Base-by-base conservation (phyloP, 306 rosid genomes). In the Acacia confusa region DNA sequence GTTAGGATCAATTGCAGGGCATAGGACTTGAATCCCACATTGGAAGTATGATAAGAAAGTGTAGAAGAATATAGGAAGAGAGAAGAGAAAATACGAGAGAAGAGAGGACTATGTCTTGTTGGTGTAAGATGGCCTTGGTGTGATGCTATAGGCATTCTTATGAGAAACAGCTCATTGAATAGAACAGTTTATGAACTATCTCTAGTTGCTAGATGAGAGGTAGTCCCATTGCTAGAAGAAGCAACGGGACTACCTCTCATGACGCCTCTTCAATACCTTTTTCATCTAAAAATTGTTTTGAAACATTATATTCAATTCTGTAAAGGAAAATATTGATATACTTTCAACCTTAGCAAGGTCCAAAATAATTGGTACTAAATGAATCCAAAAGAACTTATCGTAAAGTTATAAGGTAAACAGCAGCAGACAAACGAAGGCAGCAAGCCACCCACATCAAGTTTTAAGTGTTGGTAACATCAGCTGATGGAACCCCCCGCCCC, bases 391-490 rank as follows among this genome's bases (percentile, higher is more conserved):
- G 13, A 19, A 81, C 52, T 75, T 25, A 48, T 57, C 64, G 28
- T 30, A 14, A 53, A 17, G 72, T 36, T 36, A 9, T 3, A 65
- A 15, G 27, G 48, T 13, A 7, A 20, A 8, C 12, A 15, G 72
- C 47, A 20, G 38, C 32, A 84, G 74, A 57, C 64, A 67, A 71
- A 41, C 32, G 28, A 53, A 57, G 50, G 58, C 66, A 75, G 66
- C 55, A 65, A 72, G 53, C 38, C 64, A 38, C 61, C 57, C 4
- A 45, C 40, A 68, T 58, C 79, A 76, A 32, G 72, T 25, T 74
- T 53, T 24, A 24, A 60, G 32, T 20, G 73, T 19, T 74, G 34
- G 17, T 4, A 34, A 72, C 28, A 38, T 50, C 70, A 48, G 27
- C 75, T 63, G 66, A 60, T 60, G 65, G 15, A 45, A 15, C 20